phyloP scores from a whole-genome alignment of 768 basidiomycete species.

The Sutorius australiensis region DNA sequence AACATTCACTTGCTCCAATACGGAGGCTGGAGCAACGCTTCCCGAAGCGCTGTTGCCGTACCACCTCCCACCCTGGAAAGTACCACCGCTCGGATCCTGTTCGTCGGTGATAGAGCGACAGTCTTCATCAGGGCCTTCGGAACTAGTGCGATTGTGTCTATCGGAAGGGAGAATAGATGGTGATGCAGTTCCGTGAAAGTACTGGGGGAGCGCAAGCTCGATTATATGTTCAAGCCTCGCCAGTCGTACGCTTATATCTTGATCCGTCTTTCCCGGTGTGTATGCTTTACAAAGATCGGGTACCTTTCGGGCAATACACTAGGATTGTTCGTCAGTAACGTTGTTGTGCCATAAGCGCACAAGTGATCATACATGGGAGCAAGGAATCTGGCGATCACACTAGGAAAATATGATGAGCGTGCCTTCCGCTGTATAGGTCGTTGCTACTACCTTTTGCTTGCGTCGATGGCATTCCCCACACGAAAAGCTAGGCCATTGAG shows the following conservation, averaged over 20 bases:
- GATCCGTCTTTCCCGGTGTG: slow-evolving; percentile 82
- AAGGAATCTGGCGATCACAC: slow-evolving; percentile 85
- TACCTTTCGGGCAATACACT: slow-evolving; percentile 84
- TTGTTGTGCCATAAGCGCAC: not conserved
- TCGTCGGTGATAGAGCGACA: slow-evolving; percentile 70
- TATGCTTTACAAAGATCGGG: slow-evolving; percentile 87
- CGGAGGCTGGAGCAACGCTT: slow-evolving; percentile 75
- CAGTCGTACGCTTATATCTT: slow-evolving; percentile 71
- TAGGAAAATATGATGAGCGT: slow-evolving; percentile 31
- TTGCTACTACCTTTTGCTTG: slow-evolving; percentile 68
- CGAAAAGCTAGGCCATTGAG: slow-evolving; percentile 54
- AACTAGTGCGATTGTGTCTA: slow-evolving; percentile 43
- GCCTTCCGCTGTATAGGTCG: slow-evolving; percentile 11
- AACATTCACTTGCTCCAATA: slow-evolving; percentile 69
- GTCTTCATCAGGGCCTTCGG: slow-evolving; percentile 59
- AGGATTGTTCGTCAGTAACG: slow-evolving; percentile 15
- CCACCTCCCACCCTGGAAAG: slow-evolving; percentile 83
- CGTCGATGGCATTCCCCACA: slow-evolving; percentile 86
- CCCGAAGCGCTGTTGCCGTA: slow-evolving; percentile 80
- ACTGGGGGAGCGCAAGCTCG: slow-evolving; percentile 76
- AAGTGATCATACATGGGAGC: slow-evolving; percentile 63
- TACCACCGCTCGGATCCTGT: slow-evolving; percentile 70
- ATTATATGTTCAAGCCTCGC: slow-evolving; percentile 78
- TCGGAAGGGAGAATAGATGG: slow-evolving; percentile 32
- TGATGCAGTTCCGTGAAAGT: slow-evolving; percentile 44